Evolutionary conservation across 2,329 filamentous ascomycete genomes (phyloP).

Genomic region (Claviceps spartinae): DNA sequence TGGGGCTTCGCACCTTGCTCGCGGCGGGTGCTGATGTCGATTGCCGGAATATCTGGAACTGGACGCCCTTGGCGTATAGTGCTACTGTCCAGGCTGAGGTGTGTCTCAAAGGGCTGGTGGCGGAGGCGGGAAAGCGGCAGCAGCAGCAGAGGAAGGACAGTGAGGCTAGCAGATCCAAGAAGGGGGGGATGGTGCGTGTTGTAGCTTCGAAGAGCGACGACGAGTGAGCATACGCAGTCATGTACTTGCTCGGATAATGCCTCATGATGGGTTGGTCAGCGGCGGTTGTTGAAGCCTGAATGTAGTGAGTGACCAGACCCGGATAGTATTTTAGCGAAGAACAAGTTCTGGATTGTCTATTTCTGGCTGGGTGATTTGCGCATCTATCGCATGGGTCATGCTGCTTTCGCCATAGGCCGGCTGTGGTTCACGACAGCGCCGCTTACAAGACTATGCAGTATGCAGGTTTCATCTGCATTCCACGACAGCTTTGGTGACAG

Average conservation of each 20-base stretch:
- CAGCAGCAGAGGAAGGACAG: constrained; percentile 25
- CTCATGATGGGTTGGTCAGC: too few species aligned
- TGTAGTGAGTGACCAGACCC: background rate
- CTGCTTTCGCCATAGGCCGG: background rate
- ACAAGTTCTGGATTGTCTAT: background rate
- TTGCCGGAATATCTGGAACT: constrained; percentile 60
- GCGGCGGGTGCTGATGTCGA: constrained; percentile 65
- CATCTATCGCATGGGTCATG: background rate
- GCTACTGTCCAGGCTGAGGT: constrained; percentile 73
- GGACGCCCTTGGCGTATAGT: constrained; percentile 74
- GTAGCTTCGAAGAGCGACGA: constrained; percentile 27
- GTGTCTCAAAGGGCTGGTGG: constrained; percentile 65
- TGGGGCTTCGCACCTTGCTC: constrained; percentile 63
- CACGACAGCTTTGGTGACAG: background rate
- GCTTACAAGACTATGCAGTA: background rate
- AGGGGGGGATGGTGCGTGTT: constrained; percentile 29
- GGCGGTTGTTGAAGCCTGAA: too few species aligned
- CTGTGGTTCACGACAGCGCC: background rate
- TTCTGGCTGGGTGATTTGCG: background rate
- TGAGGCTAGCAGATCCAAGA: constrained; percentile 28
- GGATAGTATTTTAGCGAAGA: background rate
- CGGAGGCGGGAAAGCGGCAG: constrained; percentile 51
- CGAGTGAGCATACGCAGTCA: constrained; percentile 15
- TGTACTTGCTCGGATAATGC: background rate
- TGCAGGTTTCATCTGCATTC: background rate